Conservation (phyloP, 2,329 filamentous ascomycete species). For the Keithomyces neogunnii region DNA sequence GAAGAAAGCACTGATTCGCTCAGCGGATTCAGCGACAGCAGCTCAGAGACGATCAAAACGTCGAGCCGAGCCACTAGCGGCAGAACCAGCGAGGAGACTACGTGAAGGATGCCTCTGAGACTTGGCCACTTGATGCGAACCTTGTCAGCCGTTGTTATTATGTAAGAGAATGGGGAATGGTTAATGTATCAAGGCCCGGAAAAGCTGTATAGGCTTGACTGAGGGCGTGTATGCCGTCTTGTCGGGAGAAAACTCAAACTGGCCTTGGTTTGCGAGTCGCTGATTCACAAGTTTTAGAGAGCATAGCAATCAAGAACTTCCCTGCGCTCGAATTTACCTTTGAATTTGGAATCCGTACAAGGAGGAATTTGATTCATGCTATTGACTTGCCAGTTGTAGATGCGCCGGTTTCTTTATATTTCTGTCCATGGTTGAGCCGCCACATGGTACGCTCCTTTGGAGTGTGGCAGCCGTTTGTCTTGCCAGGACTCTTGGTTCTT, state of each 20-base stretch:
- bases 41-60: background rate
- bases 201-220: background rate
- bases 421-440: too few species aligned
- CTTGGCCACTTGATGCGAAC: background rate
- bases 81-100: conserved; percentile 3
- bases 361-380: too few species aligned
- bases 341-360: too few species aligned
- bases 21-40: background rate
- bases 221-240: background rate
- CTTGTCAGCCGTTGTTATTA: background rate
- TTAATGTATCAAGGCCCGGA: background rate
- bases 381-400: too few species aligned
- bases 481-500: too few species aligned
- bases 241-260: background rate
- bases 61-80: background rate
- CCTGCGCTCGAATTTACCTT: background rate
- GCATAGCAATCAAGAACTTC: background rate
- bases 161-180: background rate
- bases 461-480: too few species aligned
- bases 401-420: too few species aligned
- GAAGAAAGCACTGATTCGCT: conserved; percentile 3
- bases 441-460: too few species aligned
- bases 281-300: background rate
- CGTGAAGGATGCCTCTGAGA: background rate
- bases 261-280: background rate